These are phyloP conservation scores for Geranomyces michiganensis DNA, from an alignment of 192 early-diverging fungal genomes.

Conservation along the genomic window DNA sequence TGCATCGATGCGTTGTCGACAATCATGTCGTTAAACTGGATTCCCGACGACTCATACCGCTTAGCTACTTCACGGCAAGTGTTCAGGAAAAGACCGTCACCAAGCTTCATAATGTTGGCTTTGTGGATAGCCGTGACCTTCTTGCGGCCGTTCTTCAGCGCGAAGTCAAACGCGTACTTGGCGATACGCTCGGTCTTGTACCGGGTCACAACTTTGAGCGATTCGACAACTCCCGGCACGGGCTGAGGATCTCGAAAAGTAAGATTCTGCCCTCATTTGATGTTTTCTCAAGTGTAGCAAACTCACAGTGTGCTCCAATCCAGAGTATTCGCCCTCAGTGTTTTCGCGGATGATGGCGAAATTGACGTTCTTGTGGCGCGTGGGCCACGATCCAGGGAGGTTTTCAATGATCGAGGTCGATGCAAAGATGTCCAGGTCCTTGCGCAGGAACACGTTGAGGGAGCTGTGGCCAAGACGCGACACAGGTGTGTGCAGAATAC, in stretches of 20 bases:
- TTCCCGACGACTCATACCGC: constrained; percentile 83
- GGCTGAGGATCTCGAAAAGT: constrained; percentile 57
- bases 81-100: constrained; percentile 97
- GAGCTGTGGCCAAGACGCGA: constrained; percentile 85
- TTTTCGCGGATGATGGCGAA: constrained; percentile 99
- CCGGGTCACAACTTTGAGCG: constrained; percentile 95
- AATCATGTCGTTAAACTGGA: constrained; percentile 98
- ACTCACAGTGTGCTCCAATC: constrained; percentile 88
- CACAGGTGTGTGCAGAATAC: constrained; percentile 78
- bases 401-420: constrained; percentile 91
- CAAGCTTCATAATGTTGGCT: constrained; percentile 99
- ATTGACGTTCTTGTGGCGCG: constrained; percentile 92
- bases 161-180: constrained; percentile 98
- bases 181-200: constrained; percentile 99
- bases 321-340: constrained; percentile 99
- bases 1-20: constrained; percentile 99
- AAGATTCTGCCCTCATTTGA: not conserved
- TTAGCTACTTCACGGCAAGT: constrained; percentile 95
- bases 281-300: not conserved
- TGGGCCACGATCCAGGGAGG: constrained; percentile 74
- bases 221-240: constrained; percentile 97
- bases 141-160: constrained; percentile 95
- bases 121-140: constrained; percentile 99
- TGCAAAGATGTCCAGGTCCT: constrained; percentile 98
- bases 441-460: constrained; percentile 96